Evolutionary conservation across 1,139 yeast genomes (phyloP).

Genomic region (Debaryomyces psychrophilus): DNA sequence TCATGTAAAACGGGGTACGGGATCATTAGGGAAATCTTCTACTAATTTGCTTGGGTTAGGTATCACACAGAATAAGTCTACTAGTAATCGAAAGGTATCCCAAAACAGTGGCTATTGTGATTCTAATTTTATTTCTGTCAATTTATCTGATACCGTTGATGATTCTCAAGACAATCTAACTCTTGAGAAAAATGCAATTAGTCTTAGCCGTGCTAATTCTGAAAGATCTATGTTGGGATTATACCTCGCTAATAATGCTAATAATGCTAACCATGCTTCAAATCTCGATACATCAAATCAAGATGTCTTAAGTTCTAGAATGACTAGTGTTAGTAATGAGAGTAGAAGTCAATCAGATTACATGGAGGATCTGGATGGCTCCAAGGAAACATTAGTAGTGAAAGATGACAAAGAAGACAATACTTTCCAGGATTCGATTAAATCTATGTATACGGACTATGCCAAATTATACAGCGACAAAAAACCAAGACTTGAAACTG

Average conservation of each 20-base stretch:
- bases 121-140: constrained; percentile 27
- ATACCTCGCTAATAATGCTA: not conserved
- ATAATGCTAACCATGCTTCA: constrained; percentile 5
- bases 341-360: constrained; percentile 30
- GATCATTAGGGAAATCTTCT: constrained; percentile 29
- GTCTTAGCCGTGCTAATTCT: constrained; percentile 24
- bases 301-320: constrained; percentile 35
- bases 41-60: constrained; percentile 38
- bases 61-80: constrained; percentile 21
- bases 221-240: constrained; percentile 15
- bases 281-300: constrained; percentile 34
- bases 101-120: constrained; percentile 7
- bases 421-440: constrained; percentile 19
- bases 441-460: constrained; percentile 29
- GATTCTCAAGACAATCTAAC: constrained; percentile 22
- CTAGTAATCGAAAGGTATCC: constrained; percentile 11
- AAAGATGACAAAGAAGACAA: constrained; percentile 10
- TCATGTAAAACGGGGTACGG: constrained; percentile 15
- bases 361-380: constrained; percentile 23
- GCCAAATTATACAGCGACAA: constrained; percentile 16
- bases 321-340: constrained; percentile 35
- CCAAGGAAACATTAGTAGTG: constrained; percentile 31
- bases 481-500: constrained; percentile 6
- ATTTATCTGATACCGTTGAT: constrained; percentile 25
- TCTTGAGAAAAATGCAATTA: constrained; percentile 20